Evolutionary conservation across 306 rosid species (phyloP).

Genomic region (Gleditsia sinensis): DNA sequence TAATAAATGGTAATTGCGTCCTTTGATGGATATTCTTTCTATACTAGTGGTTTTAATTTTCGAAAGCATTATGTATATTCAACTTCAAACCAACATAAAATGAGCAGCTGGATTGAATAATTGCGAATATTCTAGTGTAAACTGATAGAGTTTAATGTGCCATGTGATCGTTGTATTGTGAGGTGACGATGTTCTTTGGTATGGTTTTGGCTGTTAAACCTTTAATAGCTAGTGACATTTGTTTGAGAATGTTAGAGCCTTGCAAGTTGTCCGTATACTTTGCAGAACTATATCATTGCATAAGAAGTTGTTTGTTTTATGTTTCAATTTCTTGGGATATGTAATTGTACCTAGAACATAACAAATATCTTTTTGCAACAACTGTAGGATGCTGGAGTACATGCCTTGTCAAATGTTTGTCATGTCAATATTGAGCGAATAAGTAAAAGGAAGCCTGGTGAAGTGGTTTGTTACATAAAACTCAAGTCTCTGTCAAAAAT

Average conservation of each 20-base stretch:
- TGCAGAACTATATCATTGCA: neutral
- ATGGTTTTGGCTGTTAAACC: too few species aligned
- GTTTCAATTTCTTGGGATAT: neutral
- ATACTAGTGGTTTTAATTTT: too few species aligned
- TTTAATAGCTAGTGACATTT: neutral
- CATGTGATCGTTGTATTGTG: too few species aligned
- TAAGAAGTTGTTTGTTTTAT: neutral
- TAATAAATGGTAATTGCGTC: too few species aligned
- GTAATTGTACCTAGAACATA: neutral
- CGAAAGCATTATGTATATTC: too few species aligned
- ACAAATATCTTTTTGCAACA: neutral
- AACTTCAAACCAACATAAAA: too few species aligned
- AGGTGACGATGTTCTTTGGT: too few species aligned
- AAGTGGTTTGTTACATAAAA: slow-evolving; percentile 59
- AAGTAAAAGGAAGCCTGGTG: slow-evolving; percentile 93
- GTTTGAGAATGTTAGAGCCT: neutral
- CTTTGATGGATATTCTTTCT: too few species aligned
- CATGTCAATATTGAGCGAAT: slow-evolving; percentile 87
- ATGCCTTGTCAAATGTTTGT: slow-evolving; percentile 90
- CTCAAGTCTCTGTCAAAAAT: neutral
- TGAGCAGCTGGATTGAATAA: too few species aligned
- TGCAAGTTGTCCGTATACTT: neutral
- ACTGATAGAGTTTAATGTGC: too few species aligned
- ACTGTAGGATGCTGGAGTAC: slow-evolving; percentile 95
- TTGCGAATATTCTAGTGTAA: too few species aligned